Base-by-base conservation (phyloP, 75 land plant genomes). In the Sequoia sempervirens region DNA sequence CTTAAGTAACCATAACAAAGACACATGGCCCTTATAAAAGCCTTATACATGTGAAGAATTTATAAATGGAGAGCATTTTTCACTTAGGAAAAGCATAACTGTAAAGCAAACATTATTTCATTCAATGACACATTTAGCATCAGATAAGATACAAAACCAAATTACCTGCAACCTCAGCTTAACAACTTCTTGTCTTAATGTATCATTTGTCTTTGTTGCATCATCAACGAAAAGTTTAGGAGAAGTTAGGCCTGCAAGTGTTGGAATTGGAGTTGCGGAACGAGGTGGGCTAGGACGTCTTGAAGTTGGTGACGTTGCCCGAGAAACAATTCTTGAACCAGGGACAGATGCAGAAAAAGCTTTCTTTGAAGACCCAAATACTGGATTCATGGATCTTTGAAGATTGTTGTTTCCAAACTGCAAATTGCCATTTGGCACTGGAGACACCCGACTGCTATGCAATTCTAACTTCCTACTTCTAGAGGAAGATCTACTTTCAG, bases 241-340 rank as follows among this genome's bases (percentile, higher is more conserved):
- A 75, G 95, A 84, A 45, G 92, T 86, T 38, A 93, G 85, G 43
- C 95, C 95, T 58, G 84, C 88, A 32, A 93, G 85, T 69, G 93
- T 93, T 81, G 95, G 95, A 26, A 93, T 94, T 54, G 96, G 96
- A 47, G 94, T 94, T 28, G 95, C 88, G 8, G 95, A 90, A 73
- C 95, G 93, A 84, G 97, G 96, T 64, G 97, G 97, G 75, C 97
- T 95, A n/a, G 91, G 75, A 34, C 95, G 85, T 87, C 94, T 89
- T 86, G 96, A 95, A 69, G 92, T 85, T 20, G 97, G 97, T 43
- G 95, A 93, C 70, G 95, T 90, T 75, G 95, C 95, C 54, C 94
- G 87, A 74, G 97, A 94, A 80, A 92, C 94, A 83, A 91, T 93
- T 92, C 95, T 88, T 61, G 97, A 93, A 58, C 91, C 93, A 75